Evolutionary conservation across 805 yeast species (phyloP).

Genomic region (Zygosaccharomyces lentus): DNA sequence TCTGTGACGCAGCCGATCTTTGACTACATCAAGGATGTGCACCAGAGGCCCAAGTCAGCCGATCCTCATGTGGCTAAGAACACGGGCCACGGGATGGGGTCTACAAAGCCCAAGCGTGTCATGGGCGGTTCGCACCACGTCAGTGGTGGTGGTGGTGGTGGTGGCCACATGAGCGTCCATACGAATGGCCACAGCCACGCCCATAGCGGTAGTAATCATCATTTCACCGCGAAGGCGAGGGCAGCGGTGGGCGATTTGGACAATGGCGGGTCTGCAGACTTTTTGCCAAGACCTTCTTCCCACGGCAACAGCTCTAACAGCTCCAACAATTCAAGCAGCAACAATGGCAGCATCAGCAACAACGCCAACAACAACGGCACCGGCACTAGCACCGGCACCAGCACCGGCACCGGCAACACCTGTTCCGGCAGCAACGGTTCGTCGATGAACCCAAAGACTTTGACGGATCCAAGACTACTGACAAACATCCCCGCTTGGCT

Average conservation of each 20-base stretch:
- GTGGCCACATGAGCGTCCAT: slow-evolving; percentile 2
- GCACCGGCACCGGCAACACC: background rate
- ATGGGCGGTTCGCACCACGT: slow-evolving; percentile 2
- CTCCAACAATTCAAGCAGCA: slow-evolving; percentile 1
- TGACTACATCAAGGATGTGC: slow-evolving; percentile 33
- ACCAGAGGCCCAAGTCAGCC: slow-evolving; percentile 42
- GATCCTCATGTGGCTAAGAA: slow-evolving; percentile 33
- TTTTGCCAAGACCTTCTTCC: slow-evolving; percentile 7
- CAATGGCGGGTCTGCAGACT: slow-evolving; percentile 9
- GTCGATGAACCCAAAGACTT: slow-evolving; percentile 46
- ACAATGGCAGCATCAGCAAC: slow-evolving; percentile 17
- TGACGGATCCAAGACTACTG: slow-evolving; percentile 52
- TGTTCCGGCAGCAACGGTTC: slow-evolving; percentile 14
- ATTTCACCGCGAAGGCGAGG: slow-evolving; percentile 4
- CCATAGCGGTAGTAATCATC: background rate
- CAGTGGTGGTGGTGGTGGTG: background rate
- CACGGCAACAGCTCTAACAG: slow-evolving; percentile 1
- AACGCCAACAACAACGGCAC: slow-evolving; percentile 18
- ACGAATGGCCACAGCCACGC: slow-evolving; percentile 1
- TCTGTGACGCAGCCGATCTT: slow-evolving; percentile 35
- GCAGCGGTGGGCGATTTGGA: slow-evolving; percentile 2
- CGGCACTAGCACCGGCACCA: background rate
- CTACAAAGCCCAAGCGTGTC: slow-evolving; percentile 6
- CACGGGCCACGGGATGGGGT: background rate
- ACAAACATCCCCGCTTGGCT: slow-evolving; percentile 89